Conservation (phyloP, 768 basidiomycete species). For the Coprinopsis strossmayeri region DNA sequence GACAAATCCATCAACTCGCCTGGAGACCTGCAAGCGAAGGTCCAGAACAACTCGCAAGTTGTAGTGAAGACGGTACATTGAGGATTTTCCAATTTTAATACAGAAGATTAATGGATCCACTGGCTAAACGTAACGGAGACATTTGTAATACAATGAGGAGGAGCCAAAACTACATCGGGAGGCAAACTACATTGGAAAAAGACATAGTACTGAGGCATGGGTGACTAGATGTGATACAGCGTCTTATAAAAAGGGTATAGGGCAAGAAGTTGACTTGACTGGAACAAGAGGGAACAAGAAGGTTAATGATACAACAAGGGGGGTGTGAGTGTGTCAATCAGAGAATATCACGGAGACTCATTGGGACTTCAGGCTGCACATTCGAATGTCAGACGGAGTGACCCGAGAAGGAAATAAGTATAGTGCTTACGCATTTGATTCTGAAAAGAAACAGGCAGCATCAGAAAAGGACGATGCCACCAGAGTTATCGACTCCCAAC, state of each 20-base stretch:
- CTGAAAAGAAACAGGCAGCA: constrained; percentile 30
- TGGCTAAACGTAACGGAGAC: constrained; percentile 32
- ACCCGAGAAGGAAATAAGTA: not conserved
- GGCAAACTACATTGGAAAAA: constrained; percentile 19
- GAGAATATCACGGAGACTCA: constrained; percentile 85
- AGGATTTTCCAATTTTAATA: constrained; percentile 57
- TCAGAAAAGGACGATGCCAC: constrained; percentile 1
- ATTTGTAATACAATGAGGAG: constrained; percentile 65
- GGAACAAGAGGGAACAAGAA: constrained; percentile 34
- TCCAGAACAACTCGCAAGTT: constrained; percentile 62
- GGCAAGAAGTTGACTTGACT: constrained; percentile 50
- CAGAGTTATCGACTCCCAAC: constrained; percentile 5
- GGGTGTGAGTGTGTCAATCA: constrained; percentile 48
- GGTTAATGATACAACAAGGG: constrained; percentile 74
- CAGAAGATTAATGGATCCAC: constrained; percentile 36
- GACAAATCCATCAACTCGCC: constrained; percentile 73
- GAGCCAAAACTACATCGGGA: constrained; percentile 24
- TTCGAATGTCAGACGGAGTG: constrained; percentile 15
- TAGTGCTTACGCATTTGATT: constrained; percentile 79
- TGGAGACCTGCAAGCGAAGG: constrained; percentile 53
- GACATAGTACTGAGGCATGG: constrained; percentile 14
- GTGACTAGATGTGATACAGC: constrained; percentile 22
- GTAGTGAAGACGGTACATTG: constrained; percentile 90
- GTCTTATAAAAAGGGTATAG: constrained; percentile 58
- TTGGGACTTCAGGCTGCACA: constrained; percentile 80